Evolutionary conservation across 2,329 filamentous ascomycete genomes (phyloP), one percentile per base, ranked within the genome.

Genomic region (Colletotrichum sp.): DNA sequence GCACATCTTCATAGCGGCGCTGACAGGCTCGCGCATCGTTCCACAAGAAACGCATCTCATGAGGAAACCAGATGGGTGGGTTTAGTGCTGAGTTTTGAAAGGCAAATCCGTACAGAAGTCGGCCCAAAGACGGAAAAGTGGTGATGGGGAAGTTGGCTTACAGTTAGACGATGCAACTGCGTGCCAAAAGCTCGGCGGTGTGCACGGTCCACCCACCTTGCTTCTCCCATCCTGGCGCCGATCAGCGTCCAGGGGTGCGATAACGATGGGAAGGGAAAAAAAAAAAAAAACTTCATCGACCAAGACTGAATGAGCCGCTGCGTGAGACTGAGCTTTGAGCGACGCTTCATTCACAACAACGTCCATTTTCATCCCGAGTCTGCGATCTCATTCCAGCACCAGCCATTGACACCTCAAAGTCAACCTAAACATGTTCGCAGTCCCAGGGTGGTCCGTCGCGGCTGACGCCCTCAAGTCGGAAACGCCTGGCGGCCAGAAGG

Each of bases 381-480:
- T 16, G 55, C 26, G 55, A 59, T 30, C 26, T 59, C 55, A 59
- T 36, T 21, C 18, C n/a, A n/a, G 12, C 36, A 21, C 15, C 57
- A 64, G 8, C 21, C 26, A 18, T 21, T 55, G 9, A 9, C 18
- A 52, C n/a, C n/a, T 13, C n/a, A 24, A 59, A 49, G n/a, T 6
- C 57, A 44, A 9, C 8, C 69, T 8, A 34, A 79, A 63, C 72
- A 96, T 99, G 96, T 99, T 99, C 85, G 93, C 96, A 12, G 96
- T 99, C 34, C 95, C 95, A 81, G 97, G 97, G 80, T 98, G 96
- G 96, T 95, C 95, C 52, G 89, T 98, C 44, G 92, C 95, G 72
- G 90, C 93, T 77, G 91, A 92, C 79, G 88, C 87, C 69, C 91
- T 98, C 78, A 95, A 95, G 85, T 86, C 92, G 34, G 95, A 98